Evolutionary conservation across 2,329 filamentous ascomycete species (phyloP).

Genomic region (Hortaea werneckii): DNA sequence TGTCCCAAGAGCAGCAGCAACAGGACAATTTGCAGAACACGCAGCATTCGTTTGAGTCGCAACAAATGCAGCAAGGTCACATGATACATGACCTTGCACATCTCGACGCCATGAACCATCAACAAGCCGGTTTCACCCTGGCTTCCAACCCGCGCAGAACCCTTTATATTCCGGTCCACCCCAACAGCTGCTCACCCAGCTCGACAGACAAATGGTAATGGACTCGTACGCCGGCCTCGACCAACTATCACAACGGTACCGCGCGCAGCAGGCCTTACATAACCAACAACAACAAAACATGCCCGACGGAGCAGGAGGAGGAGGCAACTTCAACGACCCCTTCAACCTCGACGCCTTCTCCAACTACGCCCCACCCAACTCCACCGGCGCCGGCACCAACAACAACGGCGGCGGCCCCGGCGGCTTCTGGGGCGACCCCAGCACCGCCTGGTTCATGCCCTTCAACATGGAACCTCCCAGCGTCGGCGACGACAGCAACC

Average conservation of each 20-base stretch:
- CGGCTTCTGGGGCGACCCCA: constrained; percentile 29
- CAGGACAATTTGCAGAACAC: neutral
- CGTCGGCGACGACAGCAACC: constrained; percentile 27
- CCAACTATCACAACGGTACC: constrained; percentile 4
- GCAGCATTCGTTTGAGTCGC: constrained; percentile 20
- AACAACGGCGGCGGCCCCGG: constrained; percentile 5
- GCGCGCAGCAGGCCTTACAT: neutral
- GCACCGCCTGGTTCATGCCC: constrained; percentile 79
- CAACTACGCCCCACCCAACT: constrained; percentile 6
- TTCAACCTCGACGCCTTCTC: constrained; percentile 11
- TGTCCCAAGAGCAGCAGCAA: neutral
- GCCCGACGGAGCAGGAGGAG: neutral
- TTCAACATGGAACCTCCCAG: constrained; percentile 76
- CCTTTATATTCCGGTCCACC: constrained; percentile 18
- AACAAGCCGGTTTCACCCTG: constrained; percentile 35
- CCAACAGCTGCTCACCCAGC: constrained; percentile 49
- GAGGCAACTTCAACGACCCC: constrained; percentile 7
- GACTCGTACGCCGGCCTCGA: constrained; percentile 55
- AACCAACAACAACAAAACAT: constrained; percentile 7
- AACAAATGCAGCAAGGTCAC: constrained; percentile 3
- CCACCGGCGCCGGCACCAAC: neutral
- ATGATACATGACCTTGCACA: constrained; percentile 12
- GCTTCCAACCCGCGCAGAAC: constrained; percentile 23
- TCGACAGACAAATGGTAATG: constrained; percentile 68
- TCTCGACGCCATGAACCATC: constrained; percentile 21